phyloP scores from a whole-genome alignment of 2,329 filamentous ascomycete species.

The Hyphodiscus sp. region DNA sequence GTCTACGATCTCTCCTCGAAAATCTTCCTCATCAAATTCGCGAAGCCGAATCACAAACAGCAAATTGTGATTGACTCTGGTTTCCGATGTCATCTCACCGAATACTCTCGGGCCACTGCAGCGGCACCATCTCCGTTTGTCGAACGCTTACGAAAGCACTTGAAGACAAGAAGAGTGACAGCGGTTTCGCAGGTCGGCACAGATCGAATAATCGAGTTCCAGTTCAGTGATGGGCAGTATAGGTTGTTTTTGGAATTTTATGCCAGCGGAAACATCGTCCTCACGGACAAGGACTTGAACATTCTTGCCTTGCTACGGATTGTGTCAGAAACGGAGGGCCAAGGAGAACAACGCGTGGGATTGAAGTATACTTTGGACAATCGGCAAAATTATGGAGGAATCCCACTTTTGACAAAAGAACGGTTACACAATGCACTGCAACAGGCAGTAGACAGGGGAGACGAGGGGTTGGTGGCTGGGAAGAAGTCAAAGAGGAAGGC shows the following conservation, averaged over 20 bases:
- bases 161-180: constrained; percentile 82
- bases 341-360: constrained; percentile 75
- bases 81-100: constrained; percentile 90
- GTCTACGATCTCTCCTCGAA: constrained; percentile 94
- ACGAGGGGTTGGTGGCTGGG: constrained; percentile 39
- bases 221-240: constrained; percentile 88
- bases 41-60: constrained; percentile 81
- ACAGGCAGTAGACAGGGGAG: constrained; percentile 54
- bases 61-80: constrained; percentile 91
- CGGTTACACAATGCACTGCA: constrained; percentile 64
- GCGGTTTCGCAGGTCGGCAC: constrained; percentile 80
- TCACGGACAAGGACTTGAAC: constrained; percentile 78
- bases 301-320: constrained; percentile 76
- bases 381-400: constrained; percentile 74
- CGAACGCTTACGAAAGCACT: constrained; percentile 72
- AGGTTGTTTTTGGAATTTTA: constrained; percentile 92
- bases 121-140: constrained; percentile 82
- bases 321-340: constrained; percentile 73
- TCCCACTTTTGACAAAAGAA: constrained; percentile 68
- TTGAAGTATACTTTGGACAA: constrained; percentile 73
- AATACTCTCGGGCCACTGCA: constrained; percentile 82
- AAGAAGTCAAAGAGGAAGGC: constrained; percentile 70
- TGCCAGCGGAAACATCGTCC: constrained; percentile 87
- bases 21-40: constrained; percentile 92
- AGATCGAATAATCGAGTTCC: constrained; percentile 85